Base-by-base conservation (phyloP, 371 early-diverging fungal species). In the Mortierella sp. region DNA sequence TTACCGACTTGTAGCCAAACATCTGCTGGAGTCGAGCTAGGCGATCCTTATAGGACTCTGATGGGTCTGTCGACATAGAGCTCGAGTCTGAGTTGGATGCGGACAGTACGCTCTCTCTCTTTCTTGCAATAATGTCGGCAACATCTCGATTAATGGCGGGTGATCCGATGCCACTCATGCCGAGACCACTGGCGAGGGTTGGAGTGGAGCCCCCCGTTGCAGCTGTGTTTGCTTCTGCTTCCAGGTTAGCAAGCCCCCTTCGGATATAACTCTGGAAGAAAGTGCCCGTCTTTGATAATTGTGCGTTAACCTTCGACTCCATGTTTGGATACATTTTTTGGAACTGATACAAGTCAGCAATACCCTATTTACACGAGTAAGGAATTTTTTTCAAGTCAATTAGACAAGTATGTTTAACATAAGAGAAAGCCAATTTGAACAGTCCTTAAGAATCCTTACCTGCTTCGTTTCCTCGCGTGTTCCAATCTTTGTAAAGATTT, bases 201-300 rank as follows among this genome's bases (percentile, higher is more conserved):
- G 55, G 10, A 15, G 40, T 32, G 19, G 77, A 57, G 0, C 68
- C 69, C 22, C 66, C 55, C 45, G 71, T 59, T 19, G 74, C 70
- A n/a, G 69, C 67, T 21, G 87, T 84, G 60, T 79, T 87, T 38
- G 90, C 91, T 53, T 92, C 92, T 11, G 90, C 87, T 10, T 88
- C 91, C 53, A 92, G 71, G 65, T 92, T 92, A 41, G 86, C 86
- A 22, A 92, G 76, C 8, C 89, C 90, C 32, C 96, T 86, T 24
- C 90, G 86, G 59, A 96, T 96, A 70, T 96, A 96, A 38, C 91
- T 90, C 80, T 93, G 92, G 77, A 96, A 95, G 69, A 91, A 94
- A 0, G 84, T 85, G 3, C 94, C 93, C 0, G 92, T 92, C 60
- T 88, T 86, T 24, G 88, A 77, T 21, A 94, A 74, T 61, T 89